A percentile compares a stretch with the other conserved stretches of the same genome.
phyloP scores from a whole-genome alignment of 331 rosid species.

The Spiraea crenata region DNA sequence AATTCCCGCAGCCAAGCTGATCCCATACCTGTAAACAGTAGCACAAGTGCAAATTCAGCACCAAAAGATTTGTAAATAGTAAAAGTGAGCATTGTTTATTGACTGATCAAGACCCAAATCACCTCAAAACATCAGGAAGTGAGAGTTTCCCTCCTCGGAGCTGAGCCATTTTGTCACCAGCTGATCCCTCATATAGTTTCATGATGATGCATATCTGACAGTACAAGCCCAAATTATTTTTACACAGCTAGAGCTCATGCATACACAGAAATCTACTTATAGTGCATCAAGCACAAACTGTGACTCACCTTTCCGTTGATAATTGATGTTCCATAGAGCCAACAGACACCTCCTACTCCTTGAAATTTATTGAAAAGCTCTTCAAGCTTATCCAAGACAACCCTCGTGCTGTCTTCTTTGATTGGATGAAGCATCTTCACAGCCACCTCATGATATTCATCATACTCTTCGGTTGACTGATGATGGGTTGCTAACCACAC shows the following conservation, averaged over 20 bases:
- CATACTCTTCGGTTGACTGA: constrained; percentile 75
- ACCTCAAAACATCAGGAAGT: constrained; percentile 77
- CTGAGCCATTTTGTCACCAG: constrained; percentile 81
- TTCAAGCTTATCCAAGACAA: constrained; percentile 51
- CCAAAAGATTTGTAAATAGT: not conserved
- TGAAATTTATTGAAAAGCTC: constrained; percentile 59
- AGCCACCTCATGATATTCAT: constrained; percentile 85
- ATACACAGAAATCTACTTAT: constrained; percentile 7
- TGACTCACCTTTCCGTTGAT: constrained; percentile 67
- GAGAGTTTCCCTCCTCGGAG: constrained; percentile 58
- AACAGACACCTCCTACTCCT: constrained; percentile 49
- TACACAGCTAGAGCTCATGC: constrained; percentile 21
- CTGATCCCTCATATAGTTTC: constrained; percentile 83
- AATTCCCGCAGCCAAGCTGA: constrained; percentile 65
- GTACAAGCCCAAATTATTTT: constrained; percentile 14
- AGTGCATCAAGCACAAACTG: constrained; percentile 9
- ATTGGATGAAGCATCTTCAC: constrained; percentile 72
- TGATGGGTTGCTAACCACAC: constrained; percentile 95
- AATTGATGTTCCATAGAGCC: constrained; percentile 71
- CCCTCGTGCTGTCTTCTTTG: constrained; percentile 62
- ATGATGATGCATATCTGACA: constrained; percentile 70
- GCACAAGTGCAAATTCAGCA: constrained; percentile 23
- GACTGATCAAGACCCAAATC: constrained; percentile 23
- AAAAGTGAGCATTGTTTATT: constrained; percentile 10
- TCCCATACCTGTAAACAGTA: constrained; percentile 71